A percentile compares a stretch with the other conserved stretches of the same genome.
Evolutionary conservation across 2,329 filamentous ascomycete genomes (phyloP).

Genomic region (Penicillium nordicum): DNA sequence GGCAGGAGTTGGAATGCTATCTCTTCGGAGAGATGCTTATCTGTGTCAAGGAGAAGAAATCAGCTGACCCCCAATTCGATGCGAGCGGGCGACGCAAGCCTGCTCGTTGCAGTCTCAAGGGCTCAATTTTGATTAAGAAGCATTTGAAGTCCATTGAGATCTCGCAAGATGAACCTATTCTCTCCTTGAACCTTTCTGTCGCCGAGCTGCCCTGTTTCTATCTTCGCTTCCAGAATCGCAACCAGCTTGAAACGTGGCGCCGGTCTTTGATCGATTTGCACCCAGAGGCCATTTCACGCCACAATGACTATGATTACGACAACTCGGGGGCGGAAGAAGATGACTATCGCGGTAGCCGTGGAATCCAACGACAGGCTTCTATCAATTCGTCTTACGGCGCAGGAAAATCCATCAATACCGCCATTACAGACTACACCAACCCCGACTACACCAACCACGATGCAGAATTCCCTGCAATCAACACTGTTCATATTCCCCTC

Average conservation of each 20-base stretch:
- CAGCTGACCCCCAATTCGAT: slow-evolving; percentile 61
- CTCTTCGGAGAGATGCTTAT: slow-evolving; percentile 99
- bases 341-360: slow-evolving; percentile 61
- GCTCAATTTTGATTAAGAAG: slow-evolving; percentile 97
- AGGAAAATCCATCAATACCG: slow-evolving; percentile 77
- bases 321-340: slow-evolving; percentile 84
- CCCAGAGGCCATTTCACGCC: slow-evolving; percentile 59
- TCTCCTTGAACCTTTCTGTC: slow-evolving; percentile 88
- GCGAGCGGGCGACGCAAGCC: slow-evolving; percentile 58
- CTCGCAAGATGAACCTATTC: slow-evolving; percentile 68
- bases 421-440: slow-evolving; percentile 86
- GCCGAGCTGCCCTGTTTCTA: slow-evolving; percentile 91
- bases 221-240: slow-evolving; percentile 76
- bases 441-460: slow-evolving; percentile 76
- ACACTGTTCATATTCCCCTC: slow-evolving; percentile 82
- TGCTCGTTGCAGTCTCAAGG: slow-evolving; percentile 84
- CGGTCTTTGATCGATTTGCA: slow-evolving; percentile 82
- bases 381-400: slow-evolving; percentile 78
- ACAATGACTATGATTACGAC: slow-evolving; percentile 75
- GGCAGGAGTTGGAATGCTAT: slow-evolving; percentile 97
- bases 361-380: slow-evolving; percentile 71
- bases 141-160: slow-evolving; percentile 87
- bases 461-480: slow-evolving; percentile 50
- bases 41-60: slow-evolving; percentile 96
- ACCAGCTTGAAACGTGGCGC: slow-evolving; percentile 83